Evolutionary conservation across 345 rosid genomes (phyloP).

Genomic region (Arabis hirsuta): DNA sequence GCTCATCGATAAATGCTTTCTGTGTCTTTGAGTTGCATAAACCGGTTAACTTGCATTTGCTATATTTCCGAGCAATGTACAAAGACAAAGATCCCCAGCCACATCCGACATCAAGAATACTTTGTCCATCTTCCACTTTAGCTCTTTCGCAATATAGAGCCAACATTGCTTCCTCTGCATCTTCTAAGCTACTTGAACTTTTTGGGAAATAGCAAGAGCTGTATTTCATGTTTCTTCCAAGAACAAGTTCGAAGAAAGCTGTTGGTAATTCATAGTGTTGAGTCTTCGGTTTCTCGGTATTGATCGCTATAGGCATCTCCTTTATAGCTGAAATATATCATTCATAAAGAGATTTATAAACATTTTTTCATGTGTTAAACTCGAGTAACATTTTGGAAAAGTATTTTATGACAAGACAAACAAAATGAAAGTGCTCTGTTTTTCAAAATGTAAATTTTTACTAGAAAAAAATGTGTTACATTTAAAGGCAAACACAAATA

Average conservation of each 20-base stretch:
- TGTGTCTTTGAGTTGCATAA: conserved; percentile 85
- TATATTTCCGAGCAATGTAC: conserved; percentile 68
- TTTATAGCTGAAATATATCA: conserved; percentile 50
- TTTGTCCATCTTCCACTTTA: conserved; percentile 69
- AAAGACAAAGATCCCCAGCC: conserved; percentile 91
- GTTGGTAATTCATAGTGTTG: conserved; percentile 90
- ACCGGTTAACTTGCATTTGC: conserved; percentile 74
- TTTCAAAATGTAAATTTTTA: not conserved
- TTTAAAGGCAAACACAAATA: not conserved
- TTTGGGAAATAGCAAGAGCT: conserved; percentile 80
- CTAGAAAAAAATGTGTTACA: not conserved
- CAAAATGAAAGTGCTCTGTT: not conserved
- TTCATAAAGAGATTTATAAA: not conserved
- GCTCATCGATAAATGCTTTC: conserved; percentile 67
- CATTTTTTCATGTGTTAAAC: not conserved
- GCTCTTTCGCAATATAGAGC: conserved; percentile 76
- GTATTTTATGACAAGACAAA: not conserved
- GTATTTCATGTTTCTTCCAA: conserved; percentile 77
- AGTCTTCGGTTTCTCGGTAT: conserved; percentile 66
- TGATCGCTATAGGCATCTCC: conserved; percentile 82
- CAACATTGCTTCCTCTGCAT: conserved; percentile 81
- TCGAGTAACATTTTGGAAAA: too few species aligned
- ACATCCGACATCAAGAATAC: conserved; percentile 85
- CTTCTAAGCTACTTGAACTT: conserved; percentile 61
- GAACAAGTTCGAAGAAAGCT: conserved; percentile 82